phyloP scores from a whole-genome alignment of 371 early-diverging fungal genomes.

The Apophysomyces ossiformis region DNA sequence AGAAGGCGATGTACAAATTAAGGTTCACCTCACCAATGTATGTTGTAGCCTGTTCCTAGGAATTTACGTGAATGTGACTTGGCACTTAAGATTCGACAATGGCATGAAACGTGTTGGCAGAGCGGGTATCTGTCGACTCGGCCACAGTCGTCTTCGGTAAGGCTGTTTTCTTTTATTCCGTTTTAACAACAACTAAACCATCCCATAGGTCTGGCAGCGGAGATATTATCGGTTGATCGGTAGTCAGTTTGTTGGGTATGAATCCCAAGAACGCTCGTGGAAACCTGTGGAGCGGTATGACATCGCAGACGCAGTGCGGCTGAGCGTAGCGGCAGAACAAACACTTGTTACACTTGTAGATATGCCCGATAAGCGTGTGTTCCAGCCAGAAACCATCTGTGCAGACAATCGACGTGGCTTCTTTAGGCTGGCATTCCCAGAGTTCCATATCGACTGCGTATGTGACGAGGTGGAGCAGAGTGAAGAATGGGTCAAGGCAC shows the following conservation, averaged over 20 bases:
- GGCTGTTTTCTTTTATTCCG: not conserved
- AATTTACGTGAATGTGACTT: conserved; percentile 21
- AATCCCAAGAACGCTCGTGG: conserved; percentile 25
- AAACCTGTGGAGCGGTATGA: conserved; percentile 33
- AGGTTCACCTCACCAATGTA: not conserved
- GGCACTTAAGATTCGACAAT: conserved; percentile 21
- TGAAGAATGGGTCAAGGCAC: conserved; percentile 50
- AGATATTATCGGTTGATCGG: conserved; percentile 45
- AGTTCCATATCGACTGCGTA: conserved; percentile 46
- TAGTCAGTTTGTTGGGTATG: conserved; percentile 40
- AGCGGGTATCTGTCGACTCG: conserved; percentile 45
- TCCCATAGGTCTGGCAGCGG: conserved; percentile 41
- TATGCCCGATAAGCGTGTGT: conserved; percentile 28
- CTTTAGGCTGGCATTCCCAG: conserved; percentile 43
- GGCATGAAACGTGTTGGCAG: conserved; percentile 28
- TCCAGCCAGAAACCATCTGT: conserved; percentile 29
- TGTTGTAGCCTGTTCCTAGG: conserved; percentile 10
- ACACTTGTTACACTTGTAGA: conserved; percentile 45
- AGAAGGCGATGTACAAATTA: conserved; percentile 5
- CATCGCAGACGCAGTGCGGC: conserved; percentile 42
- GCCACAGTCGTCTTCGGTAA: conserved; percentile 36
- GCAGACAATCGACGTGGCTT: conserved; percentile 42
- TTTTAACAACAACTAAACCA: conserved; percentile 9
- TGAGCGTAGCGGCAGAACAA: conserved; percentile 49
- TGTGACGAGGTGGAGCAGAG: conserved; percentile 44